Conservation (phyloP, 2,329 filamentous ascomycete genomes). For the Aspergillus felis region DNA sequence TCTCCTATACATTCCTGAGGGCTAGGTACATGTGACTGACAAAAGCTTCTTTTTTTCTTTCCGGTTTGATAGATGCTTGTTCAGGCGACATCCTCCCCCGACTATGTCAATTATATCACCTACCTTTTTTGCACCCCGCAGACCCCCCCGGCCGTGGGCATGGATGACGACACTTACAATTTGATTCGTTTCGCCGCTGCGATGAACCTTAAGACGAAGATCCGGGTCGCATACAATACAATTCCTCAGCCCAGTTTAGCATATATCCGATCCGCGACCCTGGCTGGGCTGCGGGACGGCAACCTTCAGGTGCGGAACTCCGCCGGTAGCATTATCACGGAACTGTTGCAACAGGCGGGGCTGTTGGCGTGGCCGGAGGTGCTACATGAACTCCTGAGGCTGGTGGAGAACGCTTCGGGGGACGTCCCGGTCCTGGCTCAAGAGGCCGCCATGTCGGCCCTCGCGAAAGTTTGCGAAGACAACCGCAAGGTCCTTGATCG, state of each 20-base stretch:
- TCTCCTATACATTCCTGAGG: background rate
- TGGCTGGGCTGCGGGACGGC: slow-evolving; percentile 75
- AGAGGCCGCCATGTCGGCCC: slow-evolving; percentile 88
- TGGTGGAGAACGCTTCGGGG: slow-evolving; percentile 70
- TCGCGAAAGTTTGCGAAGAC: slow-evolving; percentile 96
- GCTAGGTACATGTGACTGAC: slow-evolving; percentile 13
- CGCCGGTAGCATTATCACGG: slow-evolving; percentile 89
- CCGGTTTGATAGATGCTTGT: slow-evolving; percentile 70
- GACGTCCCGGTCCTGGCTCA: slow-evolving; percentile 68
- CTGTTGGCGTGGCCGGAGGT: slow-evolving; percentile 89
- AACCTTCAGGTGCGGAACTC: slow-evolving; percentile 80
- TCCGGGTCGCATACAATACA: slow-evolving; percentile 69
- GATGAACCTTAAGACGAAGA: slow-evolving; percentile 93
- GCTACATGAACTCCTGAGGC: slow-evolving; percentile 72
- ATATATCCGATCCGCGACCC: slow-evolving; percentile 75
- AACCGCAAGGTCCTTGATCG: slow-evolving; percentile 81
- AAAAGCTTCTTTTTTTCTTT: background rate
- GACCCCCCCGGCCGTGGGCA: slow-evolving; percentile 51
- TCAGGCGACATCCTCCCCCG: slow-evolving; percentile 81
- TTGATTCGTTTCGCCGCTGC: slow-evolving; percentile 81
- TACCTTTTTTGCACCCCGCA: slow-evolving; percentile 77
- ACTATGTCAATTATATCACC: slow-evolving; percentile 95
- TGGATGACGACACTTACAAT: slow-evolving; percentile 62
- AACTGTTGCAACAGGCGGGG: slow-evolving; percentile 79
- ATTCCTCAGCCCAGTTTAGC: slow-evolving; percentile 69